Percentiles rank a stretch among this genome's conserved stretches.
Evolutionary conservation across 805 yeast species (phyloP).

Genomic region (Kazachstania taianensis): DNA sequence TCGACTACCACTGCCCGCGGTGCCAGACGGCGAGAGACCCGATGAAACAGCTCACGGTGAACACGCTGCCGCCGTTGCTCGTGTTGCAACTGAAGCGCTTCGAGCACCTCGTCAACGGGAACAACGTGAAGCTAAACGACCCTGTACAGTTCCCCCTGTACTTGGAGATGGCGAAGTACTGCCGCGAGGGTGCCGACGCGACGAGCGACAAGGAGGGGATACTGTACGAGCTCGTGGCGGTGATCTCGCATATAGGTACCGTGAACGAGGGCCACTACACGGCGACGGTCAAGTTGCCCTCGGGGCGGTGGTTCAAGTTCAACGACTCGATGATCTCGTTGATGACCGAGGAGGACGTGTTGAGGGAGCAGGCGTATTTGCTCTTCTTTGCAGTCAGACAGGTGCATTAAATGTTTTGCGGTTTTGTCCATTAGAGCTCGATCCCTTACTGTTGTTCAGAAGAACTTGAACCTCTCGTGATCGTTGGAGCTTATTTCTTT

Average conservation of each 20-base stretch:
- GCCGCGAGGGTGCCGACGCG: slow-evolving; percentile 8
- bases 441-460: no score
- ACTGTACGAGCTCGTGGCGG: slow-evolving; percentile 76
- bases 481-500: no score
- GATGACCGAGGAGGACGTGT: slow-evolving; percentile 55
- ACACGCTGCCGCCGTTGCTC: slow-evolving; percentile 64
- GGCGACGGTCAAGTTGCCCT: slow-evolving; percentile 60
- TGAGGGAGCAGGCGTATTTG: slow-evolving; percentile 67
- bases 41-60: slow-evolving; percentile 58
- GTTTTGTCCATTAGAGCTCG: no score
- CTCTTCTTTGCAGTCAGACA: slow-evolving; percentile 48
- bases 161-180: slow-evolving; percentile 60
- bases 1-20: slow-evolving; percentile 54
- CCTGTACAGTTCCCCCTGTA: slow-evolving; percentile 64
- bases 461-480: no score
- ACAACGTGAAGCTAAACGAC: slow-evolving; percentile 62
- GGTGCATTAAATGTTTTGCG: slow-evolving; percentile 6
- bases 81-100: slow-evolving; percentile 75
- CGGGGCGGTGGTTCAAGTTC: slow-evolving; percentile 79
- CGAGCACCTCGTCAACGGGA: slow-evolving; percentile 33
- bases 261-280: slow-evolving; percentile 95
- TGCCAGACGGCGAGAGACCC: slow-evolving; percentile 60
- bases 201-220: slow-evolving; percentile 30
- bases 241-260: slow-evolving; percentile 83
- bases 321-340: slow-evolving; percentile 79